Base-by-base conservation (phyloP, 768 basidiomycete genomes). In the Tylopilus sp. region DNA sequence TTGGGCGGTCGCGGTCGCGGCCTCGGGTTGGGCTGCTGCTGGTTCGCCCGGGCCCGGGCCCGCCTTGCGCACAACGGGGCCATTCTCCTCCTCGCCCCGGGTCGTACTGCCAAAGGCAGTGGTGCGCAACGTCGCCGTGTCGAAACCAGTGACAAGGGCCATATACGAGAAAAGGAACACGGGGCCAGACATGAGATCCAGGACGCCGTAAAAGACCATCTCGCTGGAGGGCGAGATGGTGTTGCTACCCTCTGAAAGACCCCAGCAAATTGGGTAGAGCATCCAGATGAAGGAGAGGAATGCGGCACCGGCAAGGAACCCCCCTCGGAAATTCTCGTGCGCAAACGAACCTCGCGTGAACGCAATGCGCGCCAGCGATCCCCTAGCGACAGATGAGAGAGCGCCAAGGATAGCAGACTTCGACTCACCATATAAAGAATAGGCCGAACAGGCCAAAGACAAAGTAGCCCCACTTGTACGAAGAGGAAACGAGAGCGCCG, bases 231-330 rank as follows among this genome's bases (percentile, higher is more conserved):
- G 72, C 6, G 74, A 59, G 61, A 84, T 83, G 50, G 70, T 72
- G 64, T 81, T 77, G 6, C 72, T 71, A 16, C 81, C 81, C 50
- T 82, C 81, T 24, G 74, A 73, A 28, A 79, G 69, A 45, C 76
- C 81, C 82, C 82, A 83, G 24, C 72, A 74, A 55, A 84, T 76
- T 11, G 83, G 79, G 69, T 83, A 83, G n/a, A 81, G 57, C 52
- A 78, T 50, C 78, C 79, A 82, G 58, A 83, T 70, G 67, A 81
- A 73, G n/a, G 75, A 71, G 54, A 84, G 71, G 68, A 75, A 75
- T 14, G 56, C 59, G 4, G 78, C 75, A n/a, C 74, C 72, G 19
- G 50, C 25, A 16, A 67, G 52, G 60, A 71, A 75, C 6, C 65
- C 63, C 6, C 25, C 17, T 17, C 65, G 68, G 28, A 70, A 63